Conservation (phyloP, 108 stramenopile genomes). For the Skeletonema menzelii region DNA sequence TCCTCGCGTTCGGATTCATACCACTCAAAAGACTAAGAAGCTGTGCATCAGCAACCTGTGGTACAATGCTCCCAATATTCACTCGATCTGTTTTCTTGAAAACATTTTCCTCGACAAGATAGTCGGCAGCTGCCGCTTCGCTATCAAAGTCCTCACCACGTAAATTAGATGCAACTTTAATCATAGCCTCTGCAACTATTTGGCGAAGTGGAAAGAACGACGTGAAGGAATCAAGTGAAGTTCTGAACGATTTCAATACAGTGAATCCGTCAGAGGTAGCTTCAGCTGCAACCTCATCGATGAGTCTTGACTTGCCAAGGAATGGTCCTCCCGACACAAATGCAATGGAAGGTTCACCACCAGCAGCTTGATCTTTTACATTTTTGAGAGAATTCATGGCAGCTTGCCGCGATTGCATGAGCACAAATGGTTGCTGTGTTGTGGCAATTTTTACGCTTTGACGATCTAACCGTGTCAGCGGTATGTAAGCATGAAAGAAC, state of each 20-base stretch:
- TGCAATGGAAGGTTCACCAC: slow-evolving; percentile 25
- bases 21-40: slow-evolving; percentile 45
- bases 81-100: slow-evolving; percentile 51
- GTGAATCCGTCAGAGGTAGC: slow-evolving; percentile 38
- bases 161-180: slow-evolving; percentile 22
- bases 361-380: slow-evolving; percentile 23
- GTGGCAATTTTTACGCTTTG: slow-evolving; percentile 30
- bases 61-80: slow-evolving; percentile 48
- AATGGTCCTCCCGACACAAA: slow-evolving; percentile 49
- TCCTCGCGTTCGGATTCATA: slow-evolving; percentile 48
- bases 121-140: slow-evolving; percentile 35
- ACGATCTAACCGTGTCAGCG: slow-evolving; percentile 37
- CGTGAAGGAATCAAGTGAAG: slow-evolving; percentile 51
- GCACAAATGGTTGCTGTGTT: slow-evolving; percentile 43
- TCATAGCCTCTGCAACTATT: slow-evolving; percentile 43
- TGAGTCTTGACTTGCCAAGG: slow-evolving; percentile 48
- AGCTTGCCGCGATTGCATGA: slow-evolving; percentile 49
- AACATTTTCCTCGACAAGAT: slow-evolving; percentile 34
- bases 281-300: slow-evolving; percentile 35
- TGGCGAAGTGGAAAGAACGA: slow-evolving; percentile 50
- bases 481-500: slow-evolving; percentile 51
- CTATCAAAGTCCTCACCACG: slow-evolving; percentile 27
- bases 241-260: slow-evolving; percentile 46
- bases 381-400: slow-evolving; percentile 36
- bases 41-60: slow-evolving; percentile 48